phyloP scores from a whole-genome alignment of 495 filamentous ascomycete genomes.

The Penicillium herquei region DNA sequence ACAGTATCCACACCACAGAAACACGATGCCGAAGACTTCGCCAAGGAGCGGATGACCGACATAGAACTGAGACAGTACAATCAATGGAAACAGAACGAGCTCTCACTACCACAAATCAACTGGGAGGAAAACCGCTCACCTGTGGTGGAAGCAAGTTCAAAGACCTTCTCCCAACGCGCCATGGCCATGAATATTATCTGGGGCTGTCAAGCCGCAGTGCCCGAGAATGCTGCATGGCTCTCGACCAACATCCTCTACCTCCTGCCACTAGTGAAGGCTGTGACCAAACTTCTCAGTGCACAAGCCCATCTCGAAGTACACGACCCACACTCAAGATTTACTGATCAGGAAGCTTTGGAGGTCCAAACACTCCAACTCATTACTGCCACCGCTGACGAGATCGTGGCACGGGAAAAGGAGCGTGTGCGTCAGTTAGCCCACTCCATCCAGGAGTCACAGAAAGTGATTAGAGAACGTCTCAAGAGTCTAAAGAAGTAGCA shows the following conservation, averaged over 20 bases:
- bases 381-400: constrained; percentile 18
- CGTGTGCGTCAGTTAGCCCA: constrained; percentile 13
- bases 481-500: constrained; percentile 13
- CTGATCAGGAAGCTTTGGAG: constrained; percentile 22
- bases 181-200: constrained; percentile 32
- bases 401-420: constrained; percentile 22
- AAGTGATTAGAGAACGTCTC: constrained; percentile 14
- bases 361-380: constrained; percentile 20
- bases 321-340: constrained; percentile 10
- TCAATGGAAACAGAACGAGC: constrained; percentile 17
- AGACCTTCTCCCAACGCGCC: constrained; percentile 24
- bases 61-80: constrained; percentile 20
- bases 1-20: constrained; percentile 5
- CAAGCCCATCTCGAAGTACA: constrained; percentile 12
- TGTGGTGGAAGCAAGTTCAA: constrained; percentile 15
- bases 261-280: constrained; percentile 26
- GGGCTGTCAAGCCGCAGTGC: constrained; percentile 18
- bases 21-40: constrained; percentile 17
- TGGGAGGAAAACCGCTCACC: constrained; percentile 18
- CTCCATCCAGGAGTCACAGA: constrained; percentile 15
- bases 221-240: constrained; percentile 31
- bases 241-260: constrained; percentile 11
- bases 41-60: constrained; percentile 19
- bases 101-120: constrained; percentile 16
- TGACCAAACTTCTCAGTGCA: constrained; percentile 19